Percentiles rank a stretch among this genome's conserved stretches.
Conservation (phyloP, 2,329 filamentous ascomycete genomes). For the Xylariaceae sp. region DNA sequence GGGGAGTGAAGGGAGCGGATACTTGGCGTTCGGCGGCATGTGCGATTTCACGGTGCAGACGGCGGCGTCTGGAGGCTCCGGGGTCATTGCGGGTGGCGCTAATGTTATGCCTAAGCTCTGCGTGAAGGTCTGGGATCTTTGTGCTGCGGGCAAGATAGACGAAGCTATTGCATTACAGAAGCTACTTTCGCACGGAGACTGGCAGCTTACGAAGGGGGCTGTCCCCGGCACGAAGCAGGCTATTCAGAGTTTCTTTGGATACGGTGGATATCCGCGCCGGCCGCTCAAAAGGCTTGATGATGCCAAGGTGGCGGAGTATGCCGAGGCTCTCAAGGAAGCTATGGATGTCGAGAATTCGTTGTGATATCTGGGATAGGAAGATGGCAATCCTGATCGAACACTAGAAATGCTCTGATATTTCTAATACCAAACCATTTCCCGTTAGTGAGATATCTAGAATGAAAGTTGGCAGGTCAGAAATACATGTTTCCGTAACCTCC, state of each 20-base stretch:
- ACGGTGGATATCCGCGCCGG: constrained; percentile 70
- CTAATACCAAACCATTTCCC: too few species aligned
- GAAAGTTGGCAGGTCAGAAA: too few species aligned
- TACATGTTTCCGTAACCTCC: too few species aligned
- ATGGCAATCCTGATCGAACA: too few species aligned
- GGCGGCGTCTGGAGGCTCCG: constrained; percentile 70
- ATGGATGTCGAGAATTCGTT: constrained; percentile 62
- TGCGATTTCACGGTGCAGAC: constrained; percentile 86
- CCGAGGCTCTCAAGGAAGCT: constrained; percentile 56
- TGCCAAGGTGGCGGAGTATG: constrained; percentile 49
- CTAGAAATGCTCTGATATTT: too few species aligned
- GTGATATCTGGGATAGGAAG: too few species aligned
- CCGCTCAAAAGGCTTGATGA: constrained; percentile 65
- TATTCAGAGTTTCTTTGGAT: constrained; percentile 76
- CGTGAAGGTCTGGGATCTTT: constrained; percentile 74
- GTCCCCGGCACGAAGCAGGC: constrained; percentile 85
- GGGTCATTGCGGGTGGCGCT: constrained; percentile 81
- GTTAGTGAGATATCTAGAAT: too few species aligned
- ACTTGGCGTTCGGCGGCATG: constrained; percentile 85
- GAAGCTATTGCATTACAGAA: constrained; percentile 75
- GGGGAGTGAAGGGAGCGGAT: constrained; percentile 55
- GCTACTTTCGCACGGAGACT: constrained; percentile 73
- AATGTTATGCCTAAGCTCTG: constrained; percentile 84
- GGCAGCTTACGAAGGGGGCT: constrained; percentile 76
- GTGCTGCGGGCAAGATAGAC: constrained; percentile 65